These are phyloP conservation scores for Gossypium longicalyx DNA, from an alignment of 345 rosid species.

Conservation along the genomic window DNA sequence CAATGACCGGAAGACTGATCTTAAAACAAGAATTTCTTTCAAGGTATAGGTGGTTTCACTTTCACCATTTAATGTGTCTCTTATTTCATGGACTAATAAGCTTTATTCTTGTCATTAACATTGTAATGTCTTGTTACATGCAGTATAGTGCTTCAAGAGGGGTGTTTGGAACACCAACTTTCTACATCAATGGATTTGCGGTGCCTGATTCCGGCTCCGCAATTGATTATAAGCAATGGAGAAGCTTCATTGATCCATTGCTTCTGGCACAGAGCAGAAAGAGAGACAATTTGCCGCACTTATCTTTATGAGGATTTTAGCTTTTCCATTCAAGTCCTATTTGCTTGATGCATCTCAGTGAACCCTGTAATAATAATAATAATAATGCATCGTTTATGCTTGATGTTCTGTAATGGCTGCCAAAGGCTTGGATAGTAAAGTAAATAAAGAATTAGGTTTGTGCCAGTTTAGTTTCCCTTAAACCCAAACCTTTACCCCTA, in stretches of 20 bases:
- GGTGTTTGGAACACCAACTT: slow-evolving; percentile 63
- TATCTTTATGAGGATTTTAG: not conserved
- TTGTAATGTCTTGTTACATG: slow-evolving; percentile 8
- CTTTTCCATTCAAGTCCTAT: slow-evolving; percentile 3
- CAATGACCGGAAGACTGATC: slow-evolving; percentile 48
- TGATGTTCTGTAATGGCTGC: not conserved
- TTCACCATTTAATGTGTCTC: not conserved
- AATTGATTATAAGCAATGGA: slow-evolving; percentile 51
- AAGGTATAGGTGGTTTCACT: slow-evolving; percentile 37
- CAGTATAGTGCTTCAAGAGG: slow-evolving; percentile 78
- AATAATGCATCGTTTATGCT: not conserved
- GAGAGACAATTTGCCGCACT: not conserved
- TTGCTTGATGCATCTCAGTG: not conserved
- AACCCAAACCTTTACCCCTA: too few relatives aligned
- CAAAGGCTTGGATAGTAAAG: not conserved
- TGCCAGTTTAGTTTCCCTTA: too few relatives aligned
- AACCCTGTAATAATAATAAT: not conserved
- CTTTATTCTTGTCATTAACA: not conserved
- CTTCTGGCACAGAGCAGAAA: slow-evolving; percentile 22
- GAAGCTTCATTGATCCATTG: slow-evolving; percentile 58
- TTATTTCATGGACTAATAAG: not conserved
- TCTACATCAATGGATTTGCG: slow-evolving; percentile 69
- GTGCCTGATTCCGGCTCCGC: slow-evolving; percentile 52
- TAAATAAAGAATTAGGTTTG: too few relatives aligned
- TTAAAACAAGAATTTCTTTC: slow-evolving; percentile 68